Evolutionary conservation across 495 filamentous ascomycete species (phyloP).

Genomic region (Immersiella caudata): DNA sequence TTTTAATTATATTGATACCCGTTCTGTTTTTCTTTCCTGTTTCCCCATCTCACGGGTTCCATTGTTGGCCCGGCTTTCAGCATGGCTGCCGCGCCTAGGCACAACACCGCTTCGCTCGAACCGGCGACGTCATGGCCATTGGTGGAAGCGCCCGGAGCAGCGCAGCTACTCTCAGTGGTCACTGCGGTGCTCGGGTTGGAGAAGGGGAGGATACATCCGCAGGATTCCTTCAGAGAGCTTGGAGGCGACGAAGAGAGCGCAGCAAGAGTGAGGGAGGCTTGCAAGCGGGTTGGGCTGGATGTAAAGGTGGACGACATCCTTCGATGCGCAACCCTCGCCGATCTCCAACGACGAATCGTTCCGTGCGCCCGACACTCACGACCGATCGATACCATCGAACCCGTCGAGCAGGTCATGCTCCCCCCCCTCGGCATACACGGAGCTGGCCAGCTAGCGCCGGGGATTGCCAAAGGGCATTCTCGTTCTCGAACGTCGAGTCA

Average conservation of each 20-base stretch:
- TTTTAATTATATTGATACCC: slow-evolving; percentile 31
- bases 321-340: slow-evolving; percentile 45
- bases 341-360: slow-evolving; percentile 40
- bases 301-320: slow-evolving; percentile 45
- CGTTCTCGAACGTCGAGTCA: slow-evolving; percentile 30
- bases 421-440: slow-evolving; percentile 28
- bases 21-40: slow-evolving; percentile 14
- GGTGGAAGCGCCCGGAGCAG: slow-evolving; percentile 37
- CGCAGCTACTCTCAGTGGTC: slow-evolving; percentile 35
- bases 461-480: slow-evolving; percentile 18
- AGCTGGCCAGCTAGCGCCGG: slow-evolving; percentile 24
- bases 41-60: slow-evolving; percentile 7
- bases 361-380: slow-evolving; percentile 31
- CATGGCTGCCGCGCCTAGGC: slow-evolving; percentile 27
- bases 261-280: slow-evolving; percentile 37
- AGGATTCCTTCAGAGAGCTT: slow-evolving; percentile 46
- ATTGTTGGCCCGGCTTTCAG: slow-evolving; percentile 11
- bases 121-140: slow-evolving; percentile 34
- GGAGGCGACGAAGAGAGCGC: slow-evolving; percentile 44
- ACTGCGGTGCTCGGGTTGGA: slow-evolving; percentile 39
- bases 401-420: slow-evolving; percentile 22
- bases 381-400: slow-evolving; percentile 23
- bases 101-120: slow-evolving; percentile 28
- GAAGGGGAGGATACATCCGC: slow-evolving; percentile 26
- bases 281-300: slow-evolving; percentile 41